Evolutionary conservation across 1,139 yeast genomes (phyloP).

Genomic region (Yamadazyma atmosphaerica): DNA sequence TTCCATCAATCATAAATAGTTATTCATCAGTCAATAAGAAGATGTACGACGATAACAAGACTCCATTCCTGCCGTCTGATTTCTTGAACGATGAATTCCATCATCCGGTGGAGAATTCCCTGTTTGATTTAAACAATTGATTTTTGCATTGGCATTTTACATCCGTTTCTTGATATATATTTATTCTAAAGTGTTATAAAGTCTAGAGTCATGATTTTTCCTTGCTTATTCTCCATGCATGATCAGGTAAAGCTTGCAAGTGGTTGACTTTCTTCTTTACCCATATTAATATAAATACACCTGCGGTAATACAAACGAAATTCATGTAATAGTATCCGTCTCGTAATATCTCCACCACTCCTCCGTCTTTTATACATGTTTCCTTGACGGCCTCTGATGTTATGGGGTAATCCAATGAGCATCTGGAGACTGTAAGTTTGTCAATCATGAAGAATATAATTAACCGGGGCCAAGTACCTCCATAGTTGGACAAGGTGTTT

Average conservation of each 20-base stretch:
- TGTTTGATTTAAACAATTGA: slow-evolving; percentile 11
- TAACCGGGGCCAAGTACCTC: slow-evolving; percentile 97
- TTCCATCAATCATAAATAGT: slow-evolving; percentile 44
- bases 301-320: slow-evolving; percentile 65
- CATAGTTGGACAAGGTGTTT: slow-evolving; percentile 88
- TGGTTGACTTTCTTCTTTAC: slow-evolving; percentile 57
- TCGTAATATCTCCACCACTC: slow-evolving; percentile 50
- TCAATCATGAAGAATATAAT: slow-evolving; percentile 80
- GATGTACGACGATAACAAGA: slow-evolving; percentile 34
- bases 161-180: no score
- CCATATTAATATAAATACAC: slow-evolving; percentile 69
- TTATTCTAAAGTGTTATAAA: no score
- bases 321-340: slow-evolving; percentile 91
- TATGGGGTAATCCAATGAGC: slow-evolving; percentile 31
- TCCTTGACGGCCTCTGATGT: slow-evolving; percentile 39
- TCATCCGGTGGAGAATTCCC: slow-evolving; percentile 18
- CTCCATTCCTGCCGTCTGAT: slow-evolving; percentile 47
- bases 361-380: slow-evolving; percentile 54
- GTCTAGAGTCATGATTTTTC: slow-evolving; percentile 10
- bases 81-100: slow-evolving; percentile 37
- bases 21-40: slow-evolving; percentile 40
- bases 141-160: no score
- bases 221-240: slow-evolving; percentile 63
- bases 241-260: slow-evolving; percentile 62
- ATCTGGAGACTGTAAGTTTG: slow-evolving; percentile 64